Evolutionary conservation across 1,284 basidiomycete species (phyloP), one percentile per base, ranked within the genome.

Genomic region (Cutaneotrichosporon spelunceum): DNA sequence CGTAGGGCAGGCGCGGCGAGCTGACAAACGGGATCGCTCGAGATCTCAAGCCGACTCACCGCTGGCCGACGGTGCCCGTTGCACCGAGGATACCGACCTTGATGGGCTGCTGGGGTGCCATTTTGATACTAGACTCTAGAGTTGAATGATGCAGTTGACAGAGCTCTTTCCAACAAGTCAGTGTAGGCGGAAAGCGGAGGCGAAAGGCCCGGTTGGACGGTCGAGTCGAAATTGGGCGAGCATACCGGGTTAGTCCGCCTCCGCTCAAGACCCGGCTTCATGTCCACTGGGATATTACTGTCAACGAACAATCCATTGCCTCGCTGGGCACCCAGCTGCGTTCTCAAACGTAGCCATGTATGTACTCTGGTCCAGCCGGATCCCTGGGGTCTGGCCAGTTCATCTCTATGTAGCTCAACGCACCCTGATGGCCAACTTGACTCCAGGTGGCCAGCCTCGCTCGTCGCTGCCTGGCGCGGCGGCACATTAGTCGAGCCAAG

Each of bases 61-160:
- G 86, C 79, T 97, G 93, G 24, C 93, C 93, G 60, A 97, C 93
- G 54, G 91, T 95, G 78, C 94, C 96, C 0, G 96, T 99, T 6
- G 96, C 96, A 53, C 95, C 95, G 21, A 99, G 85, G 62, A 99
- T 83, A 67, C 92, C 95, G 67, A 99, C 93, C 68, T 90, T 89
- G 81, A 93, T 79, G 71, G 83, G 77, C 50, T 64, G 63, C 10
- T 64, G 57, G 24, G 44, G 60, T 21, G 65, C 55, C 69, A 70
- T 70, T 56, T 56, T 68, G 27, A 13, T 34, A 19, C 19, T 26
- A 19, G 14, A 27, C 23, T 11, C 9, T 27, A 24, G 24, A 50
- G 45, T 26, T 8, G 6, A 23, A 27, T 21, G 44, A 4, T 23
- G 8, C 24, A 23, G 16, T 48, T 13, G 45, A 19, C 26, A n/a